Evolutionary conservation across 129 eudicot genomes (phyloP), one percentile per base, ranked within the genome.

Genomic region (Artemisia argyi): DNA sequence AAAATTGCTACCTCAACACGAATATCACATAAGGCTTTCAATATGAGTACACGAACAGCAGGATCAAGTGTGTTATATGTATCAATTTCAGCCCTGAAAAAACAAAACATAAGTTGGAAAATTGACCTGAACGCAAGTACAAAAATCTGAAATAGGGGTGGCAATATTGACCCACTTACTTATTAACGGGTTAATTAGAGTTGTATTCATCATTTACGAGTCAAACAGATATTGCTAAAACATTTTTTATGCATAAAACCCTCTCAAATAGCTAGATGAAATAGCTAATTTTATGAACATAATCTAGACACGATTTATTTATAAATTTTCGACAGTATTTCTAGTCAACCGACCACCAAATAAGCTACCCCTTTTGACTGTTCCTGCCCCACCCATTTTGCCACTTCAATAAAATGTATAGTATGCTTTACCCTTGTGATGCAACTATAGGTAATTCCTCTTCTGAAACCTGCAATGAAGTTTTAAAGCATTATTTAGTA

Each of bases 371-470:
- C 14, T 11, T 51, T 51, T 51, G 14, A 51, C 56, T n/a, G 16
- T 14, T 51, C 61, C 61, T 28, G 9, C 5, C 61, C 19, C 8
- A 14, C 61, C 61, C 19, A 5, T 16, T 55, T 16, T 55, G 61
- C 61, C 61, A 55, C 9, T 17, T 15, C 35, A 3, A 47, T 61
- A 9, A 47, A 73, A 4, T 11, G 26, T 13, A 71, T 24, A 64
- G 30, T 56, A 70, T 32, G 48, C 72, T 86, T 49, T 69, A 94
- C 97, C 99, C 97, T 62, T 94, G 99, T 42, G 96, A 86, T 69
- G 97, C 85, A 84, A 94, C 89, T 53, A 94, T 83, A 56, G 99
- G 99, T 68, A 94, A 73, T 72, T 94, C 99, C 60, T 93, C 99
- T 65, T 90, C 99, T 17, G 97, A 94, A 82, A 94, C 99, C 99